phyloP scores from a whole-genome alignment of 805 yeast species.

The Starmerella cellae region DNA sequence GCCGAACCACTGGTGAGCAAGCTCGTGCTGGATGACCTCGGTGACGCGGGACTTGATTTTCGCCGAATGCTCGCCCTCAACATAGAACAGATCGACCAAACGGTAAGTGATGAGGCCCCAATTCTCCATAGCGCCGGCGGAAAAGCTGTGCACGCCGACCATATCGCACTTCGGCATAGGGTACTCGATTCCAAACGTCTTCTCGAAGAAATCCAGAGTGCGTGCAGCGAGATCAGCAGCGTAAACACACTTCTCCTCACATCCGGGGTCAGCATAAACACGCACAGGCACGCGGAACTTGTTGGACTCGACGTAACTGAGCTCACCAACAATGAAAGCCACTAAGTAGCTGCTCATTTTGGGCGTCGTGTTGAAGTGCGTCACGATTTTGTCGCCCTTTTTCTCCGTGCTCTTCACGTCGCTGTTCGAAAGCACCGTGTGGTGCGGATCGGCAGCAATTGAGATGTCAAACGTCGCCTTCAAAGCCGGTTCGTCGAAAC shows the following conservation, averaged over 20 bases:
- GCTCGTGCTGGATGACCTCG: slow-evolving; percentile 72
- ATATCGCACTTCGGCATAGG: slow-evolving; percentile 74
- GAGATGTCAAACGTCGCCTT: slow-evolving; percentile 53
- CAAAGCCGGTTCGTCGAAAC: slow-evolving; percentile 57
- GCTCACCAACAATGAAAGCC: slow-evolving; percentile 60
- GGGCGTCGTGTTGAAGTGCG: slow-evolving; percentile 51
- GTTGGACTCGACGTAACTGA: slow-evolving; percentile 44
- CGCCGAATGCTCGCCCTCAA: slow-evolving; percentile 51
- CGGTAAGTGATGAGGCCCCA: slow-evolving; percentile 72
- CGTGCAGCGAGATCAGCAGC: slow-evolving; percentile 52
- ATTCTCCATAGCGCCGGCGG: slow-evolving; percentile 86
- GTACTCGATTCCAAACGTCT: slow-evolving; percentile 53
- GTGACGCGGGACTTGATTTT: slow-evolving; percentile 58
- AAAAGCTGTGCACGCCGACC: slow-evolving; percentile 64
- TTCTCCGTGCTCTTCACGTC: slow-evolving; percentile 35
- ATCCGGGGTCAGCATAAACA: slow-evolving; percentile 57
- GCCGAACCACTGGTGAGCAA: slow-evolving; percentile 90
- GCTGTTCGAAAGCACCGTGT: slow-evolving; percentile 58
- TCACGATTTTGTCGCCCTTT: slow-evolving; percentile 33
- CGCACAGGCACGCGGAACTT: slow-evolving; percentile 50
- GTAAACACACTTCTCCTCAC: slow-evolving; percentile 48
- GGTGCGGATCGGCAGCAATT: slow-evolving; percentile 38
- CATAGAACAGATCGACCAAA: slow-evolving; percentile 48
- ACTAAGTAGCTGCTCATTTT: slow-evolving; percentile 61
- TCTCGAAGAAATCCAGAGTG: slow-evolving; percentile 52